Evolutionary conservation across 495 filamentous ascomycete genomes (phyloP).

Genomic region (Penicillium coprophilum): DNA sequence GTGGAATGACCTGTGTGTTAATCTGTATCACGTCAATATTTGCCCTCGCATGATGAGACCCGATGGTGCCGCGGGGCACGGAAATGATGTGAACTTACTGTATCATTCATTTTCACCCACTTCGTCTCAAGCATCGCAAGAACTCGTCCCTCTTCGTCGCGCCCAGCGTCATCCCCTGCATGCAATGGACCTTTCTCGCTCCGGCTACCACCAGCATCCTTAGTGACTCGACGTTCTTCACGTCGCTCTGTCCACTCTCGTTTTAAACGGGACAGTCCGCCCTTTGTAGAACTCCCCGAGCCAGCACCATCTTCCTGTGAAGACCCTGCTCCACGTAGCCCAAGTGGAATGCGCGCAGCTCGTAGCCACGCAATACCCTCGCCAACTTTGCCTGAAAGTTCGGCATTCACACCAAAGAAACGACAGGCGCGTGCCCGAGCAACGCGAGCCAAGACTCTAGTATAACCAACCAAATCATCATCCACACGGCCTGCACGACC

Average conservation of each 20-base stretch:
- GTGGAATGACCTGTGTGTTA: slow-evolving; percentile 74
- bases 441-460: slow-evolving; percentile 68
- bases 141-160: slow-evolving; percentile 79
- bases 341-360: slow-evolving; percentile 69
- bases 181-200: slow-evolving; percentile 61
- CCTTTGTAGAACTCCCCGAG: slow-evolving; percentile 38
- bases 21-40: slow-evolving; percentile 53
- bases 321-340: slow-evolving; percentile 39
- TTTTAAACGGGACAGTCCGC: slow-evolving; percentile 45
- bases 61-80: neutral
- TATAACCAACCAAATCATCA: slow-evolving; percentile 66
- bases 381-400: slow-evolving; percentile 74
- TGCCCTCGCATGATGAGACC: neutral
- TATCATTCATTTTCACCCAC: slow-evolving; percentile 92
- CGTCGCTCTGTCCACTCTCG: slow-evolving; percentile 51
- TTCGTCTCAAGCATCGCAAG: slow-evolving; percentile 83
- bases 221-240: slow-evolving; percentile 61
- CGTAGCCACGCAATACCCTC: slow-evolving; percentile 80
- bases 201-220: slow-evolving; percentile 59
- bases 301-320: slow-evolving; percentile 19
- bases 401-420: slow-evolving; percentile 88
- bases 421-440: slow-evolving; percentile 80
- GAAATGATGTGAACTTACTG: slow-evolving; percentile 53
- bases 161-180: slow-evolving; percentile 82
- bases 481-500: slow-evolving; percentile 36